These are phyloP conservation scores for Aspergillus neotritici DNA, from an alignment of 2,329 filamentous ascomycete genomes.

Conservation along the genomic window DNA sequence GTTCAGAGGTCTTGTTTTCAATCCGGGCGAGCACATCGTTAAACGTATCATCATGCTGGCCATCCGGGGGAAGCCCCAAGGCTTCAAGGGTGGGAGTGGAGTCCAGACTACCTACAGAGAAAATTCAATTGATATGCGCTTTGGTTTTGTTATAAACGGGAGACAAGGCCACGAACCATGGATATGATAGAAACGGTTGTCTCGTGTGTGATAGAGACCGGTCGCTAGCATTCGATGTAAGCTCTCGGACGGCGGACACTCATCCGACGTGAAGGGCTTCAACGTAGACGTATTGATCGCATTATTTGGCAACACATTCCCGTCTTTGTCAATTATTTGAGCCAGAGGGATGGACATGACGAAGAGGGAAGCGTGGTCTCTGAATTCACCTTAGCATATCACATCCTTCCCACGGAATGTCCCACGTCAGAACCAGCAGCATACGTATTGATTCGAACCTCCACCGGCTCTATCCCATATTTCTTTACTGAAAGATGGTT, in stretches of 20 bases:
- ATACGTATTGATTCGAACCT: slow-evolving; percentile 5
- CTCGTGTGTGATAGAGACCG: slow-evolving; percentile 13
- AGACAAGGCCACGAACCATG: slow-evolving; percentile 4
- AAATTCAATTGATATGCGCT: not conserved
- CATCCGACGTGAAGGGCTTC: not conserved
- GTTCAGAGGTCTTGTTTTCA: not conserved
- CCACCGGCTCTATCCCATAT: slow-evolving; percentile 2
- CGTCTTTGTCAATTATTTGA: slow-evolving; percentile 1
- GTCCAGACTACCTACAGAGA: slow-evolving; percentile 8
- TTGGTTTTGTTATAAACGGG: not conserved
- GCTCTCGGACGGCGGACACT: not conserved
- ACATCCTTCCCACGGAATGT: not conserved
- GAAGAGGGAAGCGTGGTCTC: slow-evolving; percentile 8
- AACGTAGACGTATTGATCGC: not conserved
- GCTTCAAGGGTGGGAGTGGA: slow-evolving; percentile 1
- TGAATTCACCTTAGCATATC: not conserved
- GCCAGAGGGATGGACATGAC: slow-evolving; percentile 2
- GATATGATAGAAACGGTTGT: slow-evolving; percentile 11
- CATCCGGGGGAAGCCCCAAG: slow-evolving; percentile 3
- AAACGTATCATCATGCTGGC: not conserved
- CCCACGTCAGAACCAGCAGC: no score
- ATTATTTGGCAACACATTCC: no score
- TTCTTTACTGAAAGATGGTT: slow-evolving; percentile 3
- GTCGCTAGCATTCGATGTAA: slow-evolving; percentile 1
- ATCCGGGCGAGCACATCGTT: not conserved